Base-by-base conservation (phyloP, 352 stramenopile species). In the Globisporangium ultimum region DNA sequence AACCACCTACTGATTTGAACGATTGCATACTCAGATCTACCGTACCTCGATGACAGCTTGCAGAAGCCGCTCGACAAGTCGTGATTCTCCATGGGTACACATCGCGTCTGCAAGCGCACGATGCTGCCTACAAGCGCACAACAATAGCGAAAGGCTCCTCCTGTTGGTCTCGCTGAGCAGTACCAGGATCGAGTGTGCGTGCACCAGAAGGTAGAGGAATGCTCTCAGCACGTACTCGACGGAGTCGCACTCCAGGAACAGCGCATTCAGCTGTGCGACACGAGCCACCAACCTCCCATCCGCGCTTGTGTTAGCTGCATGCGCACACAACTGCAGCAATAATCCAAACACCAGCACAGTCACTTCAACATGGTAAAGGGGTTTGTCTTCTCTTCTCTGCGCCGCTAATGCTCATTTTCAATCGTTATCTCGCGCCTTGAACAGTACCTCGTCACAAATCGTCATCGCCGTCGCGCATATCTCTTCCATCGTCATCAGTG, bases 231-330 rank as follows among this genome's bases (percentile, higher is more conserved):
- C 57, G 48, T 40, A 69, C 51, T 63, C 51, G 58, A 62, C 28
- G 34, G 51, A 58, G 2, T n/a, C 12, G 43, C 50, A 69, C 22
- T 42, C 47, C 17, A 62, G 32, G 48, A 58, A 69, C 10, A 15
- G 18, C 28, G 54, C 38, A 48, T 68, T 68, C 14, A 68, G 38
- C n/a, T 53, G 45, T 8, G 60, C 24, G 24, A 61, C n/a, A 15
- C 43, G 24, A 9, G 52, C 21, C 28, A 57, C 13, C 21, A 51
- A 34, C 43, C 53, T 20, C 0, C 48, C 28, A 12, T 52, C 40
- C 36, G 9, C 18, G 20, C 20, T 14, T 22, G 38, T 8, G 36
- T 41, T 40, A 48, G 21, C 51, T 57, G 50, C 36, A 56, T 12
- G 4, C 15, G n/a, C 46, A 28, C 48, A 54, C 15, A 36, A 10